phyloP scores from a whole-genome alignment of 768 basidiomycete genomes.

The Imleria badia region DNA sequence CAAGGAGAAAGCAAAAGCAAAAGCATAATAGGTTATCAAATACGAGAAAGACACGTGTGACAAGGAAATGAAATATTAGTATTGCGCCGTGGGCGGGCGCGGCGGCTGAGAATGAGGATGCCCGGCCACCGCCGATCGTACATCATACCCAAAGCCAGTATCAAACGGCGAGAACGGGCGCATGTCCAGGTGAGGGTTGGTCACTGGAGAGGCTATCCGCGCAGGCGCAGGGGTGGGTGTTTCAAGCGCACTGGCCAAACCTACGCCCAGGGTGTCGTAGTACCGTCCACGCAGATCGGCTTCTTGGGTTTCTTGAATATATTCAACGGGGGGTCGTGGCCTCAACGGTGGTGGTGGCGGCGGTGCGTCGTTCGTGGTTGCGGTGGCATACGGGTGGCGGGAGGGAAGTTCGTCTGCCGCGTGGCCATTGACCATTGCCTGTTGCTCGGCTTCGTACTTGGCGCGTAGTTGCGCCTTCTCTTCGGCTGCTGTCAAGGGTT shows the following conservation, averaged over 20 bases:
- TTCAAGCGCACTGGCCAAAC: constrained; percentile 35
- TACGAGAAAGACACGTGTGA: constrained; percentile 4
- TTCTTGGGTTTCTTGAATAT: constrained; percentile 79
- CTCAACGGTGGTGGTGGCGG: constrained; percentile 76
- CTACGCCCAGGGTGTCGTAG: constrained; percentile 26
- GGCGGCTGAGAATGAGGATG: constrained; percentile 9
- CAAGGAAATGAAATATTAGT: constrained; percentile 1
- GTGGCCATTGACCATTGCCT: constrained; percentile 25
- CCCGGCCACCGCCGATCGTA: background rate
- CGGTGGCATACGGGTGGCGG: constrained; percentile 19
- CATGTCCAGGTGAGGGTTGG: constrained; percentile 32
- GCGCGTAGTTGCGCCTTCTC: constrained; percentile 74
- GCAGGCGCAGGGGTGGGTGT: constrained; percentile 20
- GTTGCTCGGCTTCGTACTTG: constrained; percentile 60
- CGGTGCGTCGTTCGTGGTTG: constrained; percentile 23
- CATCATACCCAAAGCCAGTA: constrained; percentile 26
- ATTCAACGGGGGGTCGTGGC: constrained; percentile 76
- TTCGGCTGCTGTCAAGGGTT: constrained; percentile 65
- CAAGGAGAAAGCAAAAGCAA: background rate
- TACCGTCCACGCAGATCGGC: constrained; percentile 61
- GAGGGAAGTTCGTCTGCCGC: background rate
- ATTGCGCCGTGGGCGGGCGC: constrained; percentile 11
- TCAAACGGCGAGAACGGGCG: constrained; percentile 52
- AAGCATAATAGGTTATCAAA: constrained; percentile 21
- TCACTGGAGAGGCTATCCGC: constrained; percentile 13